Percentiles rank a stretch among this genome's conserved stretches.
Evolutionary conservation across 768 basidiomycete species (phyloP).

Genomic region (Lentinula boryana): DNA sequence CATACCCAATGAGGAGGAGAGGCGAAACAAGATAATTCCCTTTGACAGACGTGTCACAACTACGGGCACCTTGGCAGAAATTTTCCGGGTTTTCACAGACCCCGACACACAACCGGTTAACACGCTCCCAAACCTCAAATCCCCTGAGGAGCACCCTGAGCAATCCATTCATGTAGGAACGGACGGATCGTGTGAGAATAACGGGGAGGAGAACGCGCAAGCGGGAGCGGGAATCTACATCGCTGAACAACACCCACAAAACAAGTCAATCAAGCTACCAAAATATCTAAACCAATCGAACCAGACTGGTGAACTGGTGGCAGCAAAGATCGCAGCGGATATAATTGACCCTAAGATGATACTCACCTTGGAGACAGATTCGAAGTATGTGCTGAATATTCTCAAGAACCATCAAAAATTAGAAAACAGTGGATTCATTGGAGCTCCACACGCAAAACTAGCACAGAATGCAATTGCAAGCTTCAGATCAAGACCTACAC

Average conservation of each 20-base stretch:
- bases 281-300: background rate
- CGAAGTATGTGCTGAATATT: background rate
- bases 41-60: background rate
- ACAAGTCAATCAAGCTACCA: background rate
- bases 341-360: background rate
- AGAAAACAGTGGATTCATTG: background rate
- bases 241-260: background rate
- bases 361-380: background rate
- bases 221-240: slow-evolving; percentile 11
- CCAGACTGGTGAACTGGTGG: background rate
- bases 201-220: slow-evolving; percentile 10
- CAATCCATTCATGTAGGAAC: slow-evolving; percentile 3
- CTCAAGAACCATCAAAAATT: background rate
- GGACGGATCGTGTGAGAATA: slow-evolving; percentile 14
- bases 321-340: background rate
- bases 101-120: no score
- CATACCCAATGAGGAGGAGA: background rate
- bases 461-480: background rate
- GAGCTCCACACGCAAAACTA: background rate
- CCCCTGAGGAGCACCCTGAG: no score
- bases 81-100: no score
- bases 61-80: no score
- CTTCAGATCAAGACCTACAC: slow-evolving; percentile 5
- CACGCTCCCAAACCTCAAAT: no score
- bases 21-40: background rate